Evolutionary conservation across 768 basidiomycete genomes (phyloP).

Genomic region (Coprinopsis cinerea): DNA sequence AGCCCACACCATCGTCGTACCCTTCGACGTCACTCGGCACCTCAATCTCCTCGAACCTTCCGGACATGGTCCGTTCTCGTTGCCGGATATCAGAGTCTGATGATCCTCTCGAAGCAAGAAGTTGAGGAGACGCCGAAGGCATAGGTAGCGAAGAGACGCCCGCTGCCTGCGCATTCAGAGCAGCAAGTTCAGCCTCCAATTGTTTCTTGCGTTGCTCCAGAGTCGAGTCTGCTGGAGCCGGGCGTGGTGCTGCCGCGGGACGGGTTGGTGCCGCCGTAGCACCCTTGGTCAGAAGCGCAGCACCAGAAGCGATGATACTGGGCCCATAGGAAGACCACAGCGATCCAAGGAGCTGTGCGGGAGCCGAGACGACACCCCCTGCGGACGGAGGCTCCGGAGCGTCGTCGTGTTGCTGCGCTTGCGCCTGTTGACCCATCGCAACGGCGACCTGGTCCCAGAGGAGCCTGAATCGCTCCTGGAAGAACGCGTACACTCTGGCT

Average conservation of each 20-base stretch:
- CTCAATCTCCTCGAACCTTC: constrained; percentile 63
- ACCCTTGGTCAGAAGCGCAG: constrained; percentile 53
- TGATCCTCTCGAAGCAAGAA: constrained; percentile 26
- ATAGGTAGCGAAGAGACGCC: constrained; percentile 24
- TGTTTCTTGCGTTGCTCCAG: constrained; percentile 42
- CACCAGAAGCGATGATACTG: constrained; percentile 58
- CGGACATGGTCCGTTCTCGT: constrained; percentile 41
- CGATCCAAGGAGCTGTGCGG: constrained; percentile 56
- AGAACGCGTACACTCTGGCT: constrained; percentile 49
- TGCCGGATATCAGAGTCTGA: constrained; percentile 34
- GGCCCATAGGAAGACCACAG: constrained; percentile 83
- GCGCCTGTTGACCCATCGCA: constrained; percentile 39
- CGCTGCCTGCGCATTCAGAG: constrained; percentile 26
- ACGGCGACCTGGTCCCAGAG: constrained; percentile 62
- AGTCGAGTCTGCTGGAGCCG: constrained; percentile 16
- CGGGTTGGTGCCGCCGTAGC: constrained; percentile 26
- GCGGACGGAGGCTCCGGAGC: not conserved
- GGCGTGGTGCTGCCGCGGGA: constrained; percentile 19
- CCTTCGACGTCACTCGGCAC: constrained; percentile 69
- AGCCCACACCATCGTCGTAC: constrained; percentile 44
- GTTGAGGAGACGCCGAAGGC: constrained; percentile 20
- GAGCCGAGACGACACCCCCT: constrained; percentile 29
- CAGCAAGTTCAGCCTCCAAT: constrained; percentile 54
- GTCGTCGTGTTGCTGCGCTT: constrained; percentile 15
- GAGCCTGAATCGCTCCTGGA: constrained; percentile 57